These are phyloP conservation scores for Aspergillus calidoustus DNA, from an alignment of 2,329 filamentous ascomycete species.

Conservation along the genomic window DNA sequence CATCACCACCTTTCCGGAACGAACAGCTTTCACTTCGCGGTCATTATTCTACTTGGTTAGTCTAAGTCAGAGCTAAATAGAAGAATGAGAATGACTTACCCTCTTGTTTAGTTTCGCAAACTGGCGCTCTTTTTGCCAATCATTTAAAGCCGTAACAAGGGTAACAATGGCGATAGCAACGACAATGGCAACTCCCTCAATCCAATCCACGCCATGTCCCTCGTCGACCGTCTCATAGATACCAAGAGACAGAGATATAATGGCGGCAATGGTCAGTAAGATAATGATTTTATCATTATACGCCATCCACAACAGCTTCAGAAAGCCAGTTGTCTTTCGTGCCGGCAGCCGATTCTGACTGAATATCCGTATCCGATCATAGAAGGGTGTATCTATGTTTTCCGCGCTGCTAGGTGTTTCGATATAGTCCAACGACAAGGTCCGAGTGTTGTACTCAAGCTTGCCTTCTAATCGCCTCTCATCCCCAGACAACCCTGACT, in stretches of 20 bases:
- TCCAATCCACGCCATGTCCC: slow-evolving; percentile 62
- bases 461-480: slow-evolving; percentile 68
- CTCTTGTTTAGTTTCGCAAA: slow-evolving; percentile 65
- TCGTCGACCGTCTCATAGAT: slow-evolving; percentile 68
- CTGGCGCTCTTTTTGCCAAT: slow-evolving; percentile 71
- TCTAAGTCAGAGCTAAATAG: not conserved
- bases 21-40: slow-evolving; percentile 67
- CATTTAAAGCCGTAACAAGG: slow-evolving; percentile 65
- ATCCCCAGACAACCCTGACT: slow-evolving; percentile 75
- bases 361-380: slow-evolving; percentile 65
- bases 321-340: slow-evolving; percentile 65
- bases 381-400: slow-evolving; percentile 43
- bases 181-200: slow-evolving; percentile 70
- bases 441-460: slow-evolving; percentile 75
- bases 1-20: slow-evolving; percentile 67
- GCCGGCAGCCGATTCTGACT: slow-evolving; percentile 66
- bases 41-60: slow-evolving; percentile 61
- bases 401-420: slow-evolving; percentile 1
- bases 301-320: slow-evolving; percentile 67
- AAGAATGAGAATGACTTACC: slow-evolving; percentile 27
- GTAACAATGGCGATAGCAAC: slow-evolving; percentile 69
- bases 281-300: slow-evolving; percentile 78
- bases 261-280: slow-evolving; percentile 68
- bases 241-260: slow-evolving; percentile 70
- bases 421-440: slow-evolving; percentile 29